Evolutionary conservation across 768 basidiomycete genomes (phyloP).

Genomic region (Agaricus bisporus): DNA sequence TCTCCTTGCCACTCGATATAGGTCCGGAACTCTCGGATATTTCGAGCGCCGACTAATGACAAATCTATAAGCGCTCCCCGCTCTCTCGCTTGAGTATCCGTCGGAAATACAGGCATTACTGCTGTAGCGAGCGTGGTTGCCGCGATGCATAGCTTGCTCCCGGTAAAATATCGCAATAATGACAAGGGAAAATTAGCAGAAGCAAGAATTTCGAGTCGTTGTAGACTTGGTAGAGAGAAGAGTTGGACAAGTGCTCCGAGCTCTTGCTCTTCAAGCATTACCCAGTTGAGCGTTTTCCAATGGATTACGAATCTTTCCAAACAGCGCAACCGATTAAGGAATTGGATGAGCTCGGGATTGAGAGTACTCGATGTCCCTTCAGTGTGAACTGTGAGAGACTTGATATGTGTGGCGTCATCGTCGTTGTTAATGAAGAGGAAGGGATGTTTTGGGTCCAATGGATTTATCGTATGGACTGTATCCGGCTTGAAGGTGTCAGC

Average conservation of each 20-base stretch:
- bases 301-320: conserved; percentile 6
- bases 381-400: conserved; percentile 4
- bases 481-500: neutral
- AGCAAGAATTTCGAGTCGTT: neutral
- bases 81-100: neutral
- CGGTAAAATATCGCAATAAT: conserved; percentile 1
- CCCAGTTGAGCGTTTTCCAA: conserved; percentile 7
- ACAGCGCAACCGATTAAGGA: conserved; percentile 2
- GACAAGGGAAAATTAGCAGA: conserved; percentile 4
- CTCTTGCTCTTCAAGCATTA: neutral
- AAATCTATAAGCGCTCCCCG: conserved; percentile 2
- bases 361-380: neutral
- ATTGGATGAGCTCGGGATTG: neutral
- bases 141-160: neutral
- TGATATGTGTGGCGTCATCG: neutral
- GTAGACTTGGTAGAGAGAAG: conserved; percentile 5
- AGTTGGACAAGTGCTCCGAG: conserved; percentile 1
- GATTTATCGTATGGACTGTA: conserved; percentile 3
- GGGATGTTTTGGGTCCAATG: conserved; percentile 2
- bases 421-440: conserved; percentile 7
- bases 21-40: conserved; percentile 5
- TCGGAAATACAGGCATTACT: conserved; percentile 3
- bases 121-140: conserved; percentile 1
- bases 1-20: conserved; percentile 5
- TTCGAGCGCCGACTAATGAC: neutral